Conservation (phyloP, 441 rosid species). For the Dalechampia spathulata region DNA sequence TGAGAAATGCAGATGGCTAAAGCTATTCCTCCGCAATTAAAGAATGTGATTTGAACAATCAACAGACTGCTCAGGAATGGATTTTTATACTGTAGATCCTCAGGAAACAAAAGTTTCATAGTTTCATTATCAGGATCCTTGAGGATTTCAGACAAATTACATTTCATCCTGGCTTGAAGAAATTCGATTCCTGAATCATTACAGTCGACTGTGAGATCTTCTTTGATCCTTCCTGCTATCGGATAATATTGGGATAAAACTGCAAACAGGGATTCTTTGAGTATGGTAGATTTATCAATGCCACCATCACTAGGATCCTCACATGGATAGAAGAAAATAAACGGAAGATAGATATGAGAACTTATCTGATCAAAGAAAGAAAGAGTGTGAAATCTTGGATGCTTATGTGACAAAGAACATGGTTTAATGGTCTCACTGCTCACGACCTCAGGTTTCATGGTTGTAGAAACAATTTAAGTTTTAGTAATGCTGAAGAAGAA, state of each 20-base stretch:
- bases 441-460: not conserved
- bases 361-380: constrained; percentile 8
- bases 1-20: constrained; percentile 23
- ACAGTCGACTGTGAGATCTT: not conserved
- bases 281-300: not conserved
- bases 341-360: constrained; percentile 5
- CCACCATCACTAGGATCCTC: not conserved
- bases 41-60: constrained; percentile 21
- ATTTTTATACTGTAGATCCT: constrained; percentile 3
- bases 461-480: not conserved
- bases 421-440: constrained; percentile 2
- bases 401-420: not conserved
- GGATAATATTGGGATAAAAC: constrained; percentile 4
- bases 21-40: constrained; percentile 25
- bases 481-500: not conserved
- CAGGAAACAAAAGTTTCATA: constrained; percentile 1
- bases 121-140: constrained; percentile 1
- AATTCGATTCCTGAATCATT: not conserved
- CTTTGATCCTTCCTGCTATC: constrained; percentile 2
- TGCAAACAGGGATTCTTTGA: constrained; percentile 1
- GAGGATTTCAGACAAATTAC: constrained; percentile 6
- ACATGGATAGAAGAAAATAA: constrained; percentile 1
- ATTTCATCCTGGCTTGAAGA: not conserved
- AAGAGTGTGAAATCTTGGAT: not conserved
- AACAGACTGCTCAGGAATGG: not conserved